Percentiles rank a stretch among this genome's conserved stretches.
phyloP scores from a whole-genome alignment of 345 rosid species.

The Corchorus olitorius region DNA sequence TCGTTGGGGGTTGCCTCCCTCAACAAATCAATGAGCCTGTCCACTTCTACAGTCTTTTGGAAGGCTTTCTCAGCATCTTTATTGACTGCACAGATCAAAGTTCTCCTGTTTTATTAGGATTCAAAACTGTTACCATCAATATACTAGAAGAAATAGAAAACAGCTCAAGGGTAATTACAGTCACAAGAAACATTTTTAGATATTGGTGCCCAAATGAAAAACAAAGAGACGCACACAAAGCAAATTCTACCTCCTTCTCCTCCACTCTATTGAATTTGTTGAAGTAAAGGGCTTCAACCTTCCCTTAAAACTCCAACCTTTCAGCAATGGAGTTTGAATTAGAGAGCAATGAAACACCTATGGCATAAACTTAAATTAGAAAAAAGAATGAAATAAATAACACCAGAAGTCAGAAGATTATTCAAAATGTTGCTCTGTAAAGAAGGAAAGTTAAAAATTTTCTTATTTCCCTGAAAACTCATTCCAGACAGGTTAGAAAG shows the following conservation, averaged over 20 bases:
- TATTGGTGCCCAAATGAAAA: neutral
- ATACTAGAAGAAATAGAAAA: conserved; percentile 9
- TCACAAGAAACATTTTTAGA: neutral
- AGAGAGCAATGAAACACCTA: conserved; percentile 12
- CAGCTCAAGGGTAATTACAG: neutral
- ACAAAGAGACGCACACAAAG: neutral
- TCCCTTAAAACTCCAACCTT: conserved; percentile 9
- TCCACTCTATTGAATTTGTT: conserved; percentile 2
- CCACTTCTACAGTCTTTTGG: conserved; percentile 87
- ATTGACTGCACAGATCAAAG: conserved; percentile 80
- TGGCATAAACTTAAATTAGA: neutral
- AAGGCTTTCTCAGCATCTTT: conserved; percentile 82
- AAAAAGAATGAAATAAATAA: neutral
- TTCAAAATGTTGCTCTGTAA: neutral
- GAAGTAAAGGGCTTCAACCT: conserved; percentile 5
- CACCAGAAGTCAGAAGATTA: neutral
- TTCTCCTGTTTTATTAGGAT: conserved; percentile 83
- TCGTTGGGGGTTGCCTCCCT: conserved; percentile 74
- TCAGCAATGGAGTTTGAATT: conserved; percentile 8
- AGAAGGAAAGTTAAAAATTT: neutral
- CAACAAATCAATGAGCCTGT: conserved; percentile 72
- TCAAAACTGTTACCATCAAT: conserved; percentile 54
- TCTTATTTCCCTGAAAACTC: neutral
- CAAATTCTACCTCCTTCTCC: conserved; percentile 2
- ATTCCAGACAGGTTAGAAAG: neutral